Percentiles rank a stretch among this genome's conserved stretches.
These are phyloP conservation scores for Borovskyia barvae DNA, from an alignment of 208 protist genomes.

Conservation along the genomic window DNA sequence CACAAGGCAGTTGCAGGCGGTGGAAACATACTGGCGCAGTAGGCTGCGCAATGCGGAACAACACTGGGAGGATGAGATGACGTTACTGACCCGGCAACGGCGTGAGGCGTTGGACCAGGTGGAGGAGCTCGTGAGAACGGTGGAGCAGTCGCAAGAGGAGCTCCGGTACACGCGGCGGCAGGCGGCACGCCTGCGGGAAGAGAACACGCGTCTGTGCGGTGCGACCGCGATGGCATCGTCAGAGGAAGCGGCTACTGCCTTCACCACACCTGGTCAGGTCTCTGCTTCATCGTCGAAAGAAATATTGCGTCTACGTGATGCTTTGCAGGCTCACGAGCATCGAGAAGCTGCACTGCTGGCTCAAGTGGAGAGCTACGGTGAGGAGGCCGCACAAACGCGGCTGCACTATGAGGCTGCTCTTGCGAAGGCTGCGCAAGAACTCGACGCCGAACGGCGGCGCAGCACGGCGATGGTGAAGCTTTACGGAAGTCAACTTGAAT, in stretches of 20 bases:
- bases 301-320: conserved; percentile 11
- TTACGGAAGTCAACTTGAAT: conserved; percentile 59
- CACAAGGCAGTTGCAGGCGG: conserved; percentile 33
- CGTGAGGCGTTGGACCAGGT: conserved; percentile 40
- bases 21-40: conserved; percentile 54
- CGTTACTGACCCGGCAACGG: conserved; percentile 25
- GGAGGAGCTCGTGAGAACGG: conserved; percentile 36
- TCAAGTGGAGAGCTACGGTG: conserved; percentile 54
- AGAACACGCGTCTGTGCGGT: conserved; percentile 16
- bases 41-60: conserved; percentile 36
- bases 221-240: background rate
- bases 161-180: conserved; percentile 39
- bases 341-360: conserved; percentile 40
- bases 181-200: conserved; percentile 22
- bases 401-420: conserved; percentile 28
- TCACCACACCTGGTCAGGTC: background rate
- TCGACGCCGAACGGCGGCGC: conserved; percentile 44
- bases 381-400: conserved; percentile 34
- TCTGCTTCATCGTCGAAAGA: conserved; percentile 2
- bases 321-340: conserved; percentile 10
- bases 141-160: conserved; percentile 40
- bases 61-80: conserved; percentile 38
- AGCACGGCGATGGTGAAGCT: conserved; percentile 58
- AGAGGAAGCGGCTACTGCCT: background rate
- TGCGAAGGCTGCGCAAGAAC: conserved; percentile 28